phyloP scores from a whole-genome alignment of 1,284 basidiomycete genomes.

The Ustilago esculenta region DNA sequence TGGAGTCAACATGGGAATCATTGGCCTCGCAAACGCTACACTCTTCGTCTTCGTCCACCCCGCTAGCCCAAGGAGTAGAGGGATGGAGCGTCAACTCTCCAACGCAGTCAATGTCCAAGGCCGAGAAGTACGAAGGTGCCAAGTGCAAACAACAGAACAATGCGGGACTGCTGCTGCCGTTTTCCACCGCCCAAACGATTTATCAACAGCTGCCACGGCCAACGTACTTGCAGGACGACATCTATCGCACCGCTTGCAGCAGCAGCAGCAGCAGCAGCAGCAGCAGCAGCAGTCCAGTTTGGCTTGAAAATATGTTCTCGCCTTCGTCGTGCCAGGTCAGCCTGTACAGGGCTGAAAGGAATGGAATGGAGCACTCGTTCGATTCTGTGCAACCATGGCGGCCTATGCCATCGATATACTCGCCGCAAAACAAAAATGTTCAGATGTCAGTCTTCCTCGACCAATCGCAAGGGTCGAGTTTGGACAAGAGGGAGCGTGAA shows the following conservation, averaged over 20 bases:
- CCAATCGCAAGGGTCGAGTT: not conserved
- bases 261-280: not conserved
- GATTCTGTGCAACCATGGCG: too few relatives aligned
- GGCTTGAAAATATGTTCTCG: not conserved
- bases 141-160: not conserved
- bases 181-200: not conserved
- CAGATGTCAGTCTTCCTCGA: not conserved
- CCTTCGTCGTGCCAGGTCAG: not conserved
- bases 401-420: too few relatives aligned
- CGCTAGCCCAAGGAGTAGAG: not conserved
- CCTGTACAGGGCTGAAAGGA: too few relatives aligned
- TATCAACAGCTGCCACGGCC: not conserved
- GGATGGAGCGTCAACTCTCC: not conserved
- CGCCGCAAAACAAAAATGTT: not conserved
- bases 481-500: not conserved
- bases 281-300: too few relatives aligned
- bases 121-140: not conserved
- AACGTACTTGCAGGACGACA: not conserved
- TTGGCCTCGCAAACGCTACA: not conserved
- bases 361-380: too few relatives aligned
- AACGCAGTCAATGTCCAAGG: not conserved
- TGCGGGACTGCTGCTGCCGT: not conserved
- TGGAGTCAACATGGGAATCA: constrained; percentile 1
- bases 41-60: constrained; percentile 4
- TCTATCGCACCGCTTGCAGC: not conserved